phyloP scores from a whole-genome alignment of 1,284 basidiomycete genomes.

The Ganoderma multipileum region DNA sequence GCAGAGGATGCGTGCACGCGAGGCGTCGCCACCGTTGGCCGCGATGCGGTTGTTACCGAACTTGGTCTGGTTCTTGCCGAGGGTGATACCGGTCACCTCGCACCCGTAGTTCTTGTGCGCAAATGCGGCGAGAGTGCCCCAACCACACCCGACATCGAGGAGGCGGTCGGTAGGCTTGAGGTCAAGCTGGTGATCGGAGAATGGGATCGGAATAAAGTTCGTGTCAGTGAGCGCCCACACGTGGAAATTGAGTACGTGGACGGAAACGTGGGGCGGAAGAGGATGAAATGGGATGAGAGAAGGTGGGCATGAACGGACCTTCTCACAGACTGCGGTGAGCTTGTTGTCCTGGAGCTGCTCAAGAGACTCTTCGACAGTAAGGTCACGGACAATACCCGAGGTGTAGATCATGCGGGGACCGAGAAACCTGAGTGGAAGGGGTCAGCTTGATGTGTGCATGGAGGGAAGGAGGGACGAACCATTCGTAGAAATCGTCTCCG shows the following conservation, averaged over 20 bases:
- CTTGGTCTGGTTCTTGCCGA: conserved; percentile 88
- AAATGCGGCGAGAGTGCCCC: conserved; percentile 95
- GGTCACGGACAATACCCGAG: conserved; percentile 85
- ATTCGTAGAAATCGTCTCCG: conserved; percentile 93
- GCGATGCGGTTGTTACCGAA: conserved; percentile 93
- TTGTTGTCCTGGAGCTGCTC: conserved; percentile 99
- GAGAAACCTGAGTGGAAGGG: conserved; percentile 70
- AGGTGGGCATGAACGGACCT: conserved; percentile 45
- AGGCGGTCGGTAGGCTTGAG: conserved; percentile 83
- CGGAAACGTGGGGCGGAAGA: not conserved
- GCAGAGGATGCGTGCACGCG: conserved; percentile 91
- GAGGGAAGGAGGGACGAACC: conserved; percentile 50
- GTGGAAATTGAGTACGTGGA: not conserved
- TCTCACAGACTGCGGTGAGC: conserved; percentile 93
- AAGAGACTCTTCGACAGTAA: conserved; percentile 82
- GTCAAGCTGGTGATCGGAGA: conserved; percentile 58
- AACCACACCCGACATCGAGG: conserved; percentile 96
- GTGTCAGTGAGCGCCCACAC: conserved; percentile 3
- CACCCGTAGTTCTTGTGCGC: conserved; percentile 97
- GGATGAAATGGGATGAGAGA: not conserved
- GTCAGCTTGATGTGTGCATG: conserved; percentile 12
- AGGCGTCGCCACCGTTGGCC: conserved; percentile 70
- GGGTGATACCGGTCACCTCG: conserved; percentile 95
- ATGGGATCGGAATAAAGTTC: not conserved
- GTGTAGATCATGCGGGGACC: conserved; percentile 99